Conservation (phyloP, 371 early-diverging fungal species). For the Globomyces sp. region DNA sequence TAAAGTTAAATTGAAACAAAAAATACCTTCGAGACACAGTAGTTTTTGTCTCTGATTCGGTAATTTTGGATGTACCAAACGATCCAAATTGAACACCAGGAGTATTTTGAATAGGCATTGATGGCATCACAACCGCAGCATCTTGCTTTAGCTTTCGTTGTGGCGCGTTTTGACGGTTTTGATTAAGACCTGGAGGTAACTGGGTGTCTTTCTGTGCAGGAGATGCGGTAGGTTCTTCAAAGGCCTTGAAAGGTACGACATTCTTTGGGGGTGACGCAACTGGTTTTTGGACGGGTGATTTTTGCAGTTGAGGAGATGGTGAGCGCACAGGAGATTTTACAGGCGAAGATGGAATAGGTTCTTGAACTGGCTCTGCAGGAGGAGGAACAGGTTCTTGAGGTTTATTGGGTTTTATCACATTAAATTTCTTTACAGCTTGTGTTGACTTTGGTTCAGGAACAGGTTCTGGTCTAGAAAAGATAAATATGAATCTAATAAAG, state of each 20-base stretch:
- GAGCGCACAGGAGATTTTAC: background rate
- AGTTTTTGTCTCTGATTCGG: slow-evolving; percentile 3
- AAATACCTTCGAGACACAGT: background rate
- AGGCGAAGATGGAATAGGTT: slow-evolving; percentile 6
- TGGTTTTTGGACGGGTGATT: slow-evolving; percentile 2
- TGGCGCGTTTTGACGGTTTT: background rate
- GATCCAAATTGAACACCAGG: slow-evolving; percentile 17
- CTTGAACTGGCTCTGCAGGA: background rate
- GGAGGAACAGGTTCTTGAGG: slow-evolving; percentile 3
- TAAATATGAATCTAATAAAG: background rate
- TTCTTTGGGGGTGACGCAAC: slow-evolving; percentile 8
- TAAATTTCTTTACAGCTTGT: slow-evolving; percentile 1
- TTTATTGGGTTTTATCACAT: background rate
- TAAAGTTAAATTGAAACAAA: background rate
- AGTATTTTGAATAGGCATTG: background rate
- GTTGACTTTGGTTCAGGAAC: background rate
- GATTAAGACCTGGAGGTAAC: slow-evolving; percentile 13
- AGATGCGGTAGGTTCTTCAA: background rate
- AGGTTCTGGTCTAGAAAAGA: too few species aligned
- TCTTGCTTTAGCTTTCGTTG: slow-evolving; percentile 16
- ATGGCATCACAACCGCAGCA: slow-evolving; percentile 11
- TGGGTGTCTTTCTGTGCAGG: slow-evolving; percentile 6
- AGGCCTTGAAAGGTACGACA: background rate
- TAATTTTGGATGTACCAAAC: slow-evolving; percentile 1
- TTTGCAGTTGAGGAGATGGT: background rate